These are phyloP conservation scores for Saccharomyces hybrid DNA, from an alignment of 1,139 yeast genomes.

Conservation along the genomic window DNA sequence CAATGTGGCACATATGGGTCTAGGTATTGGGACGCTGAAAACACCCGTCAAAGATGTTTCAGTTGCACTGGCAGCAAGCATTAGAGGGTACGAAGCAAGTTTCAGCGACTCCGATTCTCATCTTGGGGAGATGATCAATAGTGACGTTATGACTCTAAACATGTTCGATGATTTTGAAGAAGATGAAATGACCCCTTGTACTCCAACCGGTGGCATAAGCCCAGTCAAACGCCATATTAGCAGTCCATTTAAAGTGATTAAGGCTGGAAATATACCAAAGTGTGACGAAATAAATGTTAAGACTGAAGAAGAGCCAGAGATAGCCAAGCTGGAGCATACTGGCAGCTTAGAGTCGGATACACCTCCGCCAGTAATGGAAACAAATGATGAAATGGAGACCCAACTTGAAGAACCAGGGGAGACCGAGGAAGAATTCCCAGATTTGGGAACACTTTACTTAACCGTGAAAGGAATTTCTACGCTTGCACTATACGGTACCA, in stretches of 20 bases:
- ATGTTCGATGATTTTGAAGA: neutral
- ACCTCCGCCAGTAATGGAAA: neutral
- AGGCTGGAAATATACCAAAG: constrained; percentile 4
- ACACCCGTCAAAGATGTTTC: constrained; percentile 11
- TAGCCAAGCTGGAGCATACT: neutral
- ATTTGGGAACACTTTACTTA: constrained; percentile 69
- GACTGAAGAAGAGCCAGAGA: neutral
- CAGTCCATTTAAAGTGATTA: constrained; percentile 23
- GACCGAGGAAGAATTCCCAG: constrained; percentile 26
- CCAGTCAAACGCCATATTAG: constrained; percentile 14
- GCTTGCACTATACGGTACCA: constrained; percentile 50
- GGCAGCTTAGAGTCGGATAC: neutral
- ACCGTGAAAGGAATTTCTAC: constrained; percentile 54
- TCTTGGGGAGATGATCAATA: neutral
- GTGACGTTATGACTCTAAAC: neutral
- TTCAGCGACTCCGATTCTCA: neutral
- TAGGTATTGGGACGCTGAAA: constrained; percentile 6
- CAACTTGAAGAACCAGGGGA: constrained; percentile 3
- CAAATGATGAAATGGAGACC: neutral
- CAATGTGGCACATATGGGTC: constrained; percentile 3
- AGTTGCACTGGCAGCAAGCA: constrained; percentile 9
- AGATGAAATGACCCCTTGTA: neutral
- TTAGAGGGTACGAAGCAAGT: constrained; percentile 8
- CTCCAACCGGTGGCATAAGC: constrained; percentile 2
- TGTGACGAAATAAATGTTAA: neutral